Percentiles rank a stretch among this genome's conserved stretches.
Evolutionary conservation across 164 flowering plant genomes (phyloP).

Genomic region (Warburgia ugandensis): DNA sequence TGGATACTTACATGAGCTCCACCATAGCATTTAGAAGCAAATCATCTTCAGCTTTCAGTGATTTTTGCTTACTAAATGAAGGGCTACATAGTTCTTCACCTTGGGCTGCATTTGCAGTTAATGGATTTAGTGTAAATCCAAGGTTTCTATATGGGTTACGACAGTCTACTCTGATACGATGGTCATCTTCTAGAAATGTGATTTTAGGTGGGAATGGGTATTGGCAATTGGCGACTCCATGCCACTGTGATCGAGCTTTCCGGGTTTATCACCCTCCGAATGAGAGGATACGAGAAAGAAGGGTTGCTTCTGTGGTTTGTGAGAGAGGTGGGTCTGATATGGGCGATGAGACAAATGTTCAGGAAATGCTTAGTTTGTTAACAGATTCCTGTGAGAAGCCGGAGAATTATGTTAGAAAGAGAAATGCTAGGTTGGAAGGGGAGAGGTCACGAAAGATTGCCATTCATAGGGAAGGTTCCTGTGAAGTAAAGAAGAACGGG

Average conservation of each 20-base stretch:
- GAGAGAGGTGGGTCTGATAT: slow-evolving; percentile 19
- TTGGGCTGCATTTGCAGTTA: slow-evolving; percentile 13
- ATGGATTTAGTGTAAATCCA: slow-evolving; percentile 22
- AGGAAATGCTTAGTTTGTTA: slow-evolving; percentile 63
- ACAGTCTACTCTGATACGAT: slow-evolving; percentile 32
- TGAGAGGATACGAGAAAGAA: slow-evolving; percentile 22
- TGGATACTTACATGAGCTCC: slow-evolving; percentile 35
- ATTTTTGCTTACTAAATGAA: slow-evolving; percentile 23
- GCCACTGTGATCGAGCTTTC: slow-evolving; percentile 15
- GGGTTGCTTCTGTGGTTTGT: slow-evolving; percentile 23
- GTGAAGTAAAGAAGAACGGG: not conserved
- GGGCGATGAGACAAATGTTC: slow-evolving; percentile 32
- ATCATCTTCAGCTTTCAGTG: slow-evolving; percentile 34
- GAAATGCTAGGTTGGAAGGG: slow-evolving; percentile 18
- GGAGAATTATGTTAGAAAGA: slow-evolving; percentile 13
- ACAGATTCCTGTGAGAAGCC: slow-evolving; percentile 39
- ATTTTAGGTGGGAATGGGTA: slow-evolving; percentile 15
- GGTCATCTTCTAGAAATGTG: slow-evolving; percentile 22
- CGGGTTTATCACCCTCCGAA: not conserved
- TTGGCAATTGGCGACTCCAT: slow-evolving; percentile 24
- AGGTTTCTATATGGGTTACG: slow-evolving; percentile 30
- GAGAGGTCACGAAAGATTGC: slow-evolving; percentile 8
- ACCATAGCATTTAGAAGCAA: slow-evolving; percentile 29
- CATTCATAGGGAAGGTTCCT: slow-evolving; percentile 8
- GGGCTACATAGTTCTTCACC: slow-evolving; percentile 11